Conservation (phyloP, 148 eudicot genomes). For the Vaccinium myrtillus region DNA sequence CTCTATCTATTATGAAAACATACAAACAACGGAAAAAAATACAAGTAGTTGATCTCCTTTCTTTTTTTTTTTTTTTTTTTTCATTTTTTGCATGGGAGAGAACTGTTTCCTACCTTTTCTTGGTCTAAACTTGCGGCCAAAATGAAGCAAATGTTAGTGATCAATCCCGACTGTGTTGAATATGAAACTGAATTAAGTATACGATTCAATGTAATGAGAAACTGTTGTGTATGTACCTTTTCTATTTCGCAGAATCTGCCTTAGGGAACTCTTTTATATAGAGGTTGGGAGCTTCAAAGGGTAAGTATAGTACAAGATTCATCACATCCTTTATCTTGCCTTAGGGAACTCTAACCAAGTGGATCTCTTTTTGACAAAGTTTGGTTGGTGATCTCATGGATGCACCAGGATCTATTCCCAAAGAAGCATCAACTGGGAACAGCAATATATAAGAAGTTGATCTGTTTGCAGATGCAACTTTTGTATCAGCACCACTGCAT, state of each 20-base stretch:
- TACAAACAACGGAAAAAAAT: too few species aligned
- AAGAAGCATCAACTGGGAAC: constrained; percentile 31
- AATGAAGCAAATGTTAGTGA: not conserved
- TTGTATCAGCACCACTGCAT: constrained; percentile 75
- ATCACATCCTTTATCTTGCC: too few species aligned
- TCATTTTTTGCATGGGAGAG: not conserved
- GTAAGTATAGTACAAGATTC: too few species aligned
- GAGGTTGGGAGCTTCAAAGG: too few species aligned
- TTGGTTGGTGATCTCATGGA: constrained; percentile 71
- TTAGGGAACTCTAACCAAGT: constrained; percentile 47
- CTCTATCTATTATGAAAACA: too few species aligned
- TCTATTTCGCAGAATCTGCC: constrained; percentile 53
- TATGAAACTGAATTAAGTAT: not conserved
- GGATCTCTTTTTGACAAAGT: constrained; percentile 77
- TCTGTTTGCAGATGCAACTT: constrained; percentile 93
- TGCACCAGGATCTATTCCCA: constrained; percentile 53
- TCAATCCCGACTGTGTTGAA: not conserved
- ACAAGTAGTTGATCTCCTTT: too few species aligned
- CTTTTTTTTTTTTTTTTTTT: not conserved
- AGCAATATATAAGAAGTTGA: constrained; percentile 66
- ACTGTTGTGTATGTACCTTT: constrained; percentile 6
- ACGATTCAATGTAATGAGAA: too few species aligned
- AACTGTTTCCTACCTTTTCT: not conserved
- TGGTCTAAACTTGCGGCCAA: not conserved
- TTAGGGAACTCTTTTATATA: constrained; percentile 18